These are phyloP conservation scores for Akanthomyces lecanii DNA, from an alignment of 2,329 filamentous ascomycete genomes.

Conservation along the genomic window DNA sequence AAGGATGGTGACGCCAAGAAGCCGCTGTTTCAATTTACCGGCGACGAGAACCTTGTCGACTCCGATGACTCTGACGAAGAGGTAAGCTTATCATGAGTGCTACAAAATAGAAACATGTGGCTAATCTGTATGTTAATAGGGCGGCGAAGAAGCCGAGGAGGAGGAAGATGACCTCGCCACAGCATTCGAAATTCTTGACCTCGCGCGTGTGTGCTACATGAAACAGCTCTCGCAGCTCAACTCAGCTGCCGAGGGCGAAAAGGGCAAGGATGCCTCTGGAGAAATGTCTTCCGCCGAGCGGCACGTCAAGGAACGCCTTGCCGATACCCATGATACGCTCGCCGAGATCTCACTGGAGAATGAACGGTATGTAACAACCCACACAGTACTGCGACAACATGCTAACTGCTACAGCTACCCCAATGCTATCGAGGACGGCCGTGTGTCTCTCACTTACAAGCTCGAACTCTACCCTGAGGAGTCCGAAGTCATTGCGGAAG, in stretches of 20 bases:
- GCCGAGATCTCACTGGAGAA: slow-evolving; percentile 97
- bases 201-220: slow-evolving; percentile 63
- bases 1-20: slow-evolving; percentile 53
- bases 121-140: slow-evolving; percentile 37
- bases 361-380: slow-evolving; percentile 55
- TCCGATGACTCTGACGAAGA: slow-evolving; percentile 69
- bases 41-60: slow-evolving; percentile 89
- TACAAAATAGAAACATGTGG: slow-evolving; percentile 18
- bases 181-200: slow-evolving; percentile 80
- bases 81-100: slow-evolving; percentile 20
- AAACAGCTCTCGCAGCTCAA: slow-evolving; percentile 46
- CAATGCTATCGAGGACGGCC: slow-evolving; percentile 80
- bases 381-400: not conserved
- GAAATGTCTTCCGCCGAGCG: slow-evolving; percentile 40
- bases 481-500: slow-evolving; percentile 84
- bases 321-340: slow-evolving; percentile 89
- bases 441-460: slow-evolving; percentile 73
- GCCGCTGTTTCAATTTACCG: slow-evolving; percentile 84
- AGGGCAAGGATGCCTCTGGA: slow-evolving; percentile 40
- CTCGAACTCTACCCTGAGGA: slow-evolving; percentile 73
- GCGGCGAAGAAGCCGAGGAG: slow-evolving; percentile 48
- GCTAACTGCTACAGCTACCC: slow-evolving; percentile 54
- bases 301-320: slow-evolving; percentile 77
- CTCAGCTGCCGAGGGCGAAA: slow-evolving; percentile 33
- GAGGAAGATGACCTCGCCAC: slow-evolving; percentile 71